Base-by-base conservation (phyloP, 1,284 basidiomycete species). In the Cryptococcus wingfieldii region DNA sequence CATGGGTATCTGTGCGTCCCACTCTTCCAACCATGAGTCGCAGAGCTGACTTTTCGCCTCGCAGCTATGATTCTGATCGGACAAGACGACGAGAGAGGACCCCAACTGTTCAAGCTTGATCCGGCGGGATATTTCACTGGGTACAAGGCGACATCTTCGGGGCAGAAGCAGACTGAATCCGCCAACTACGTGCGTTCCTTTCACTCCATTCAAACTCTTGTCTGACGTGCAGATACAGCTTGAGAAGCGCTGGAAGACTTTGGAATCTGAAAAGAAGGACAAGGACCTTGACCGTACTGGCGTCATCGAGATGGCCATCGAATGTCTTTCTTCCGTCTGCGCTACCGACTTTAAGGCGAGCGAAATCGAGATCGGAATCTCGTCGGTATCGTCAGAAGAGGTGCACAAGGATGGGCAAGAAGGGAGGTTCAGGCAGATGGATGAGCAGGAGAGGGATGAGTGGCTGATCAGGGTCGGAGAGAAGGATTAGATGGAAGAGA, bases 101-200 rank as follows among this genome's bases (percentile, higher is more conserved):
- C 96, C 13, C 95, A 97, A 78, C 84, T 89, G 68, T 98, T 97
- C 83, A 97, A 97, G 79, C 86, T 98, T 57, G 96, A 99, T 74
- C 96, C 96, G 6, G 96, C 96, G 1, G 96, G 96, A 3, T 98
- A 96, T 80, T 99, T 93, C 74, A 90, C 97, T 45, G 96, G 96
- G 1, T 98, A 95, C 82, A 92, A 97, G 66, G 96, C 95, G 19
- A 96, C 95, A 2, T 86, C 94, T 0, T 87, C 92, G 1, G 96
- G 96, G 1, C 90, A 95, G 77, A 99, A 99, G 72, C 95, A 98
- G 72, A 94, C 96, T 67, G 96, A 99, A 74, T 93, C 93, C 4
- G 97, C 94, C 85, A 98, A 98, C 77, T 89, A 90, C 70, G 76
- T 78, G 50, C 61, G 75, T 64, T 43, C 7, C 51, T 19, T 12